Conservation (phyloP, 805 yeast genomes). For the Martiniozyma abietophila region DNA sequence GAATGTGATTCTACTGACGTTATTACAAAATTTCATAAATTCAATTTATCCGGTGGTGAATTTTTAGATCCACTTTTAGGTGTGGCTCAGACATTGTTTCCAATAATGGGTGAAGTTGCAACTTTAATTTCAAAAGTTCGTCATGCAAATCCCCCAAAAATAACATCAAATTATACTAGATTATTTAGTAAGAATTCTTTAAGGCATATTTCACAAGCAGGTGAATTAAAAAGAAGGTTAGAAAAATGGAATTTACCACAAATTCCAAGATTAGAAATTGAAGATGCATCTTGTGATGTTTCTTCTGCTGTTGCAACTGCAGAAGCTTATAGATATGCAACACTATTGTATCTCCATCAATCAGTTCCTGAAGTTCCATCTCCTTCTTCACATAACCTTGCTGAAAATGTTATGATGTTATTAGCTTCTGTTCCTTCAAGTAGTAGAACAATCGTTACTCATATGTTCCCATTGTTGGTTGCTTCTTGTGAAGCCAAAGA, state of each 20-base stretch:
- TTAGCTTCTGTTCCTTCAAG: conserved; percentile 54
- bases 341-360: conserved; percentile 53
- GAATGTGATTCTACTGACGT: conserved; percentile 19
- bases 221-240: conserved; percentile 42
- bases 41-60: conserved; percentile 25
- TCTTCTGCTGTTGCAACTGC: conserved; percentile 59
- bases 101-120: conserved; percentile 57
- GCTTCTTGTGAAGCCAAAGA: conserved; percentile 58
- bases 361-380: conserved; percentile 65
- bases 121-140: conserved; percentile 43
- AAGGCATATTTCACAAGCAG: conserved; percentile 43
- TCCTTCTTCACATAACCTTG: conserved; percentile 41
- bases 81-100: conserved; percentile 55
- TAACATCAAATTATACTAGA: conserved; percentile 4
- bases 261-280: conserved; percentile 26
- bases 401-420: conserved; percentile 50
- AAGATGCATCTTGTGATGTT: conserved; percentile 44
- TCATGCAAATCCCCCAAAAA: conserved; percentile 17
- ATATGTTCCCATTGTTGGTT: conserved; percentile 56
- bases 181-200: conserved; percentile 30
- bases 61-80: conserved; percentile 59
- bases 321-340: conserved; percentile 55
- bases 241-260: conserved; percentile 47
- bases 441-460: conserved; percentile 47
- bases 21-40: conserved; percentile 33